Evolutionary conservation across 495 filamentous ascomycete genomes (phyloP), one percentile per base, ranked within the genome.

Genomic region (Glutinoglossum americanum): DNA sequence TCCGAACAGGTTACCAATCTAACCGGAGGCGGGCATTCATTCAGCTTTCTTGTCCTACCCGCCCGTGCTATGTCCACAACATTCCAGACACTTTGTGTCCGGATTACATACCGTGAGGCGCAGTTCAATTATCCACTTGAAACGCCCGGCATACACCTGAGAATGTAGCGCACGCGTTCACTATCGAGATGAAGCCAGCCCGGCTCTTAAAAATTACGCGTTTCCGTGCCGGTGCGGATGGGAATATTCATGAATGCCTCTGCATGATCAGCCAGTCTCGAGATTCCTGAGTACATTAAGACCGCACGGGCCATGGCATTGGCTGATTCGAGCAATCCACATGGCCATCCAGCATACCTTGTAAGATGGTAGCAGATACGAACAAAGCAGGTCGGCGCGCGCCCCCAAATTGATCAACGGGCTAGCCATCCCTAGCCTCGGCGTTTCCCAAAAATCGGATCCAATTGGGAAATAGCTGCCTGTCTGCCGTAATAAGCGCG

Each of bases 401-500:
- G 41, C 41, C 41, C 41, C 41, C 41, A 45, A 45, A 45, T 21
- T 45, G 41, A 45, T 45, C 41, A 45, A 45, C 41, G n/a, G 41
- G 17, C 41, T 13, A 21, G 41, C 41, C 13, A 6, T 5, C 37
- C 32, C 13, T n/a, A n/a, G n/a, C 6, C 37, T 13, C 37, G 13
- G 41, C 41, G 41, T 45, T 45, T 45, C 41, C 41, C 41, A 19
- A 45, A 45, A 10, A 19, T 2, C 41, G 13, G 17, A 10, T 23
- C 41, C 41, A 45, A 45, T 45, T 45, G n/a, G 41, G 41, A 10
- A 23, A 21, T 9, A 3, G 3, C 41, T 45, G n/a, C 23, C 49
- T 53, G 49, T 53, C 49, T 53, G 49, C 23, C 23, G 49, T 27
- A 53, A 53, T 53, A 53, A 53, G 49, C 49, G 49, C 49, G 49